Percentiles rank a stretch among this genome's conserved stretches.
phyloP scores from a whole-genome alignment of 2,329 filamentous ascomycete genomes.

The Aureobasidium sp. region DNA sequence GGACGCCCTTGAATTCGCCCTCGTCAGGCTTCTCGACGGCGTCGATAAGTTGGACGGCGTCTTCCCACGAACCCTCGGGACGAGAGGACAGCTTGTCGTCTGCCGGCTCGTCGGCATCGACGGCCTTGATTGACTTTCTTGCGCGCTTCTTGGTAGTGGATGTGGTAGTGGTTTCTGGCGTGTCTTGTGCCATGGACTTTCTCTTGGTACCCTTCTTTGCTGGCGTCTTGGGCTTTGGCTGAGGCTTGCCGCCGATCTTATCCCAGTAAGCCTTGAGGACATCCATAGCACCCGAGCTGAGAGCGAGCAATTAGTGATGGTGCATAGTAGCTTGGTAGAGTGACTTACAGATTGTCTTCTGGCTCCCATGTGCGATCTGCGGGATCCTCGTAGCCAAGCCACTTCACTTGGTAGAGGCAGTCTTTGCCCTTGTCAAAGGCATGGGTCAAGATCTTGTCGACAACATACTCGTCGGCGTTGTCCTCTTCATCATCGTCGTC shows the following conservation, averaged over 20 bases:
- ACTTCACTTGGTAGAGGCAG: slow-evolving; percentile 66
- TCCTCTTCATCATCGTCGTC: slow-evolving; percentile 32
- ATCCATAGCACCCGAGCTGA: slow-evolving; percentile 36
- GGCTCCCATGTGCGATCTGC: slow-evolving; percentile 73
- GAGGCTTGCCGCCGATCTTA: slow-evolving; percentile 52
- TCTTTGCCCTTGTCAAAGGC: slow-evolving; percentile 50
- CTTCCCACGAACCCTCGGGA: slow-evolving; percentile 70
- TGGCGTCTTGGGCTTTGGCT: slow-evolving; percentile 22
- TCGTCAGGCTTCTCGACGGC: slow-evolving; percentile 57
- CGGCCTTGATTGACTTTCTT: neutral
- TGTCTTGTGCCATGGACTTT: slow-evolving; percentile 19
- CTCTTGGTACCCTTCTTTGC: slow-evolving; percentile 25
- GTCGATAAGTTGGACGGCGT: slow-evolving; percentile 62
- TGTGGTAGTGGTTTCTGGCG: neutral
- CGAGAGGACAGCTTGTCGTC: slow-evolving; percentile 47
- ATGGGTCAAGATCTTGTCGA: slow-evolving; percentile 67
- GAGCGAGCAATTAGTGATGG: neutral
- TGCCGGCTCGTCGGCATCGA: slow-evolving; percentile 35
- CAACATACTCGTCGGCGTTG: slow-evolving; percentile 49
- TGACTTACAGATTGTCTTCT: slow-evolving; percentile 59
- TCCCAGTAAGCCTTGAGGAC: slow-evolving; percentile 59
- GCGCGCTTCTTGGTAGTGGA: slow-evolving; percentile 16
- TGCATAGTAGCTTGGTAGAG: neutral
- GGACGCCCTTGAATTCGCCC: slow-evolving; percentile 29
- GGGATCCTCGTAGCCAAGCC: slow-evolving; percentile 68